Percentiles rank a stretch among this genome's conserved stretches.
phyloP scores from a whole-genome alignment of 257 asterid species.

The Catharanthus roseus region DNA sequence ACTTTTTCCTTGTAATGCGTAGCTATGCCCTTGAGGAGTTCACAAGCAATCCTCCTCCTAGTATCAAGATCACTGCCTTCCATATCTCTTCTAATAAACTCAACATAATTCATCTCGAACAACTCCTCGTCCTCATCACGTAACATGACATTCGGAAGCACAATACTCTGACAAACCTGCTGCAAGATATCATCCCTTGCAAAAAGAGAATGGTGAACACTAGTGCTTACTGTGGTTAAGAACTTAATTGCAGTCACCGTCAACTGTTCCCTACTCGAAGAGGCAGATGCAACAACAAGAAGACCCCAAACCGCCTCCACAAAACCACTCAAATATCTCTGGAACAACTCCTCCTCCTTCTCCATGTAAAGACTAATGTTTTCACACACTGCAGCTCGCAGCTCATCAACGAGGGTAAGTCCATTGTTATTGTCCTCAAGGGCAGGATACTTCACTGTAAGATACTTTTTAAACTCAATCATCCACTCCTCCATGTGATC shows the following conservation, averaged over 20 bases:
- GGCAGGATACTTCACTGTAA: constrained; percentile 47
- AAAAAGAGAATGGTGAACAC: constrained; percentile 73
- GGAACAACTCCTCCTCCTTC: constrained; percentile 76
- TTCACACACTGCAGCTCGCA: constrained; percentile 88
- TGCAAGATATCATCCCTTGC: constrained; percentile 69
- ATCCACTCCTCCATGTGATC: constrained; percentile 91
- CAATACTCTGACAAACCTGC: constrained; percentile 73
- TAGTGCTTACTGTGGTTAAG: constrained; percentile 70
- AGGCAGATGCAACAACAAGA: constrained; percentile 58
- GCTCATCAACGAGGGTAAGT: constrained; percentile 67
- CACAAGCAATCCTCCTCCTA: constrained; percentile 95
- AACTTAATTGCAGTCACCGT: constrained; percentile 90
- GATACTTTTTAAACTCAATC: constrained; percentile 73
- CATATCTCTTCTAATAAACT: constrained; percentile 93
- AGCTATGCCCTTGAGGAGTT: constrained; percentile 93
- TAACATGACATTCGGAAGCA: constrained; percentile 92
- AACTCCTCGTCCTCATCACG: constrained; percentile 96
- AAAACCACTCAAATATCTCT: constrained; percentile 60
- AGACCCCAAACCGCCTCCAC: constrained; percentile 90
- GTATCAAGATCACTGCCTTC: constrained; percentile 97
- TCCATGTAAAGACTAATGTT: constrained; percentile 75
- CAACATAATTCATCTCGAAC: constrained; percentile 86
- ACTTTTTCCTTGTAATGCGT: constrained; percentile 69
- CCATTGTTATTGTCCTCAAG: constrained; percentile 82
- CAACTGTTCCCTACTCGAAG: constrained; percentile 63